phyloP scores from a whole-genome alignment of 2,329 filamentous ascomycete genomes.

The Lecanicillium sp. region DNA sequence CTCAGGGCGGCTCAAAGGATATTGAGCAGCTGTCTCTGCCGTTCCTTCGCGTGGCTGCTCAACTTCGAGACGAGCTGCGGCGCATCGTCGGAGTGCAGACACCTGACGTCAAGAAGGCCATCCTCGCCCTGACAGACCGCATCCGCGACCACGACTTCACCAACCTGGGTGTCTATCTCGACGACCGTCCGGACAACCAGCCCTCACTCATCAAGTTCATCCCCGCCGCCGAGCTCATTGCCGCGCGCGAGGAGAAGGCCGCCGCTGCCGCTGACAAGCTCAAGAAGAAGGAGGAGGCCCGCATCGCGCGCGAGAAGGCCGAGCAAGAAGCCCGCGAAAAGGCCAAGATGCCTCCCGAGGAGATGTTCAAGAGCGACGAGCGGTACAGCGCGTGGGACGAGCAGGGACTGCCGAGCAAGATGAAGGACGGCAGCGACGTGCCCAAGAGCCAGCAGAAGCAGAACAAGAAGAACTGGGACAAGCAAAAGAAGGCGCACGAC shows the following conservation, averaged over 20 bases:
- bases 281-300: constrained; percentile 49
- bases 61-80: constrained; percentile 57
- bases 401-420: constrained; percentile 72
- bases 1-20: constrained; percentile 41
- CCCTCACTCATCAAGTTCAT: constrained; percentile 69
- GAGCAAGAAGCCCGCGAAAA: constrained; percentile 52
- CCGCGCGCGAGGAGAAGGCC: constrained; percentile 53
- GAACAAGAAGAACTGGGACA: constrained; percentile 82
- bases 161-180: constrained; percentile 78
- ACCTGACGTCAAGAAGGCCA: constrained; percentile 57
- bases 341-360: constrained; percentile 47
- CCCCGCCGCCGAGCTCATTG: constrained; percentile 50
- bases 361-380: constrained; percentile 52
- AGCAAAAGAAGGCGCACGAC: constrained; percentile 79
- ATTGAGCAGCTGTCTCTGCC: constrained; percentile 48
- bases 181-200: constrained; percentile 64
- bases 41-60: constrained; percentile 49
- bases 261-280: constrained; percentile 56
- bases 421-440: constrained; percentile 72
- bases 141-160: constrained; percentile 78
- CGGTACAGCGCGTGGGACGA: constrained; percentile 73
- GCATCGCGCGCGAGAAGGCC: constrained; percentile 41
- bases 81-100: constrained; percentile 42
- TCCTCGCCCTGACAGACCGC: constrained; percentile 70
- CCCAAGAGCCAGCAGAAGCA: constrained; percentile 77